Evolutionary conservation across 2,329 filamentous ascomycete species (phyloP).

Genomic region (Chaetothyriales sp.): DNA sequence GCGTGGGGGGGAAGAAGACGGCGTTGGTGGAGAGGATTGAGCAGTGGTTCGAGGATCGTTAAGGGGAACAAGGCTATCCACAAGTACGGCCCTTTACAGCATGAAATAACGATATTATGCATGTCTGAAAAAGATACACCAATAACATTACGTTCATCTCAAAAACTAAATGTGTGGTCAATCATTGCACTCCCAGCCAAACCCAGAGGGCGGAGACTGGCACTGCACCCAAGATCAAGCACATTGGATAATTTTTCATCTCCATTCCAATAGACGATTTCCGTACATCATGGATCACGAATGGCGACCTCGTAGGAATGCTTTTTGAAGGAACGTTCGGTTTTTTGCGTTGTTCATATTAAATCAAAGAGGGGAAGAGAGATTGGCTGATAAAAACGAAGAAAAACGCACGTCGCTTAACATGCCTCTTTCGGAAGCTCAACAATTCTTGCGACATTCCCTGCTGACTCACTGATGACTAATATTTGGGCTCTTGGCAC

Average conservation of each 20-base stretch:
- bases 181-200: conserved; percentile 21
- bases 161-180: conserved; percentile 13
- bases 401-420: background rate
- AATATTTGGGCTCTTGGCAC: too few relatives aligned
- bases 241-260: conserved; percentile 9
- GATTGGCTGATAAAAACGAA: background rate
- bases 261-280: conserved; percentile 22
- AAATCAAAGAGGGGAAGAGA: conserved; percentile 10
- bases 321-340: conserved; percentile 21
- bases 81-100: background rate
- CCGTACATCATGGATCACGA: conserved; percentile 19
- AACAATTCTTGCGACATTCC: too few relatives aligned
- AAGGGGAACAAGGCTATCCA: conserved; percentile 2
- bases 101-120: background rate
- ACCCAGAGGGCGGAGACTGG: conserved; percentile 11
- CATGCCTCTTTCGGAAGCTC: background rate
- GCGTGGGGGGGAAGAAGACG: conserved; percentile 34
- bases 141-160: background rate
- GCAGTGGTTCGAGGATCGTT: conserved; percentile 34
- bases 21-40: conserved; percentile 39
- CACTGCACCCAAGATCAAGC: conserved; percentile 22
- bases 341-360: conserved; percentile 21
- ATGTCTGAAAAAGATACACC: background rate
- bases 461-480: too few relatives aligned
- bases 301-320: conserved; percentile 20